phyloP scores from a whole-genome alignment of 495 filamentous ascomycete species.

The Poronia punctata region DNA sequence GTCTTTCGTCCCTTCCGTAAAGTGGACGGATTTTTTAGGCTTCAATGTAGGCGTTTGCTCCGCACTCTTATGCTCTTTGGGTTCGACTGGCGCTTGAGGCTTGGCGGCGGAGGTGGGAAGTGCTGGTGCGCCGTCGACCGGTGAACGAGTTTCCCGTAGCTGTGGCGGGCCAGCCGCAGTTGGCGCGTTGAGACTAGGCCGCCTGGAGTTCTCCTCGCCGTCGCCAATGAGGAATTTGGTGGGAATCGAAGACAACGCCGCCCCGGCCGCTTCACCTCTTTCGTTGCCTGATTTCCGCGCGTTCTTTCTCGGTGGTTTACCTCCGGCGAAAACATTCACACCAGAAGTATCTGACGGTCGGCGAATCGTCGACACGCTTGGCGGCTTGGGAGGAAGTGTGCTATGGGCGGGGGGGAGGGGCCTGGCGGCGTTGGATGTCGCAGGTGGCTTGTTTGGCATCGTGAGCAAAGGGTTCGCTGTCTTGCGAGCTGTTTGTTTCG shows the following conservation, averaged over 20 bases:
- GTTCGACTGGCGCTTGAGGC: background rate
- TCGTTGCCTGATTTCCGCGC: constrained; percentile 20
- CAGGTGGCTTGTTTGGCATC: background rate
- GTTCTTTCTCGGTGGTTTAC: constrained; percentile 19
- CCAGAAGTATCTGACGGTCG: constrained; percentile 3
- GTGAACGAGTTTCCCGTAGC: background rate
- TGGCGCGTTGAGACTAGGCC: background rate
- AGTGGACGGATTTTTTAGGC: constrained; percentile 35
- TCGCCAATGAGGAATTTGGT: constrained; percentile 16
- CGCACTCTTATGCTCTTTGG: background rate
- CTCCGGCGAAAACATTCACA: constrained; percentile 19
- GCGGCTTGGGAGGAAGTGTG: too few relatives aligned
- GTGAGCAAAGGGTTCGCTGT: background rate
- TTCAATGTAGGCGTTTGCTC: constrained; percentile 5
- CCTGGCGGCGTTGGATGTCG: constrained; percentile 12
- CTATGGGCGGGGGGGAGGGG: too few relatives aligned
- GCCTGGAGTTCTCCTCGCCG: constrained; percentile 1
- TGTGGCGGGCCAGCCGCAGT: background rate
- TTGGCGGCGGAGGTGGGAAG: background rate
- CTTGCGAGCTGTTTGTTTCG: constrained; percentile 2
- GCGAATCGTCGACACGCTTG: constrained; percentile 18
- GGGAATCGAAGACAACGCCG: constrained; percentile 17
- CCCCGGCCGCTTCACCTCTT: constrained; percentile 13
- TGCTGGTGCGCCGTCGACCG: too few relatives aligned
- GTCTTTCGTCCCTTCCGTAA: constrained; percentile 23